These are phyloP conservation scores for Blastocystis hominis DNA, from an alignment of 352 stramenopile species.

Conservation along the genomic window DNA sequence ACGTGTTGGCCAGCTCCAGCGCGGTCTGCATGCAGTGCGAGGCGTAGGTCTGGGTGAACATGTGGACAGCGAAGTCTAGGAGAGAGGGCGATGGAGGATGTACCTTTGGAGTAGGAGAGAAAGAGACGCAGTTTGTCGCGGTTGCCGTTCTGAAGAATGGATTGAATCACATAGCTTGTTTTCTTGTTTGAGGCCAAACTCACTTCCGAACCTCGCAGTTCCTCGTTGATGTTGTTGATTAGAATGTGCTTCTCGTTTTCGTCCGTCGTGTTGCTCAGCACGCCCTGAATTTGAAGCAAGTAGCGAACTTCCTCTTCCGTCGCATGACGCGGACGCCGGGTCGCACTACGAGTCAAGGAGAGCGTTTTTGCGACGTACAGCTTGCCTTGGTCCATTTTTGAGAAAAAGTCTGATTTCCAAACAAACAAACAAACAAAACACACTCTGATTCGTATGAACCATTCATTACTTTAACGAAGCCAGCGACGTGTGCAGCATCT, in stretches of 20 bases:
- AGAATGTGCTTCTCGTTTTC: slow-evolving; percentile 33
- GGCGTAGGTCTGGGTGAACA: slow-evolving; percentile 55
- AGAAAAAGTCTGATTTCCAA: neutral
- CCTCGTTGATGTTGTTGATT: slow-evolving; percentile 55
- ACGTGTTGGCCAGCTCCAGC: slow-evolving; percentile 42
- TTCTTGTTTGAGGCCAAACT: slow-evolving; percentile 58
- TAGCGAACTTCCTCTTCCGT: slow-evolving; percentile 56
- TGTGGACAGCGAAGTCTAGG: slow-evolving; percentile 52
- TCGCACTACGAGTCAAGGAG: neutral
- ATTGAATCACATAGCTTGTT: slow-evolving; percentile 51
- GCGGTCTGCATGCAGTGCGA: slow-evolving; percentile 55
- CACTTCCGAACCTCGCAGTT: slow-evolving; percentile 54
- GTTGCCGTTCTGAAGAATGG: slow-evolving; percentile 41
- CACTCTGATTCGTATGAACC: neutral
- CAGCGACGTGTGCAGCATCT: slow-evolving; percentile 23
- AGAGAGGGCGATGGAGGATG: neutral
- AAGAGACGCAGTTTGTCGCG: slow-evolving; percentile 48
- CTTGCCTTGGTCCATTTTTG: neutral
- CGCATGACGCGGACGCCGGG: slow-evolving; percentile 22
- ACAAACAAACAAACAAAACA: no score
- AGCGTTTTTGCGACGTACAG: neutral
- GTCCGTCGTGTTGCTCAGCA: slow-evolving; percentile 53
- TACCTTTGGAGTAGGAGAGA: slow-evolving; percentile 53
- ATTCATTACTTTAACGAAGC: neutral
- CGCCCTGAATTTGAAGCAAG: slow-evolving; percentile 53